Conservation (phyloP, 148 eudicot genomes). For the Rhododendron mucronatum region DNA sequence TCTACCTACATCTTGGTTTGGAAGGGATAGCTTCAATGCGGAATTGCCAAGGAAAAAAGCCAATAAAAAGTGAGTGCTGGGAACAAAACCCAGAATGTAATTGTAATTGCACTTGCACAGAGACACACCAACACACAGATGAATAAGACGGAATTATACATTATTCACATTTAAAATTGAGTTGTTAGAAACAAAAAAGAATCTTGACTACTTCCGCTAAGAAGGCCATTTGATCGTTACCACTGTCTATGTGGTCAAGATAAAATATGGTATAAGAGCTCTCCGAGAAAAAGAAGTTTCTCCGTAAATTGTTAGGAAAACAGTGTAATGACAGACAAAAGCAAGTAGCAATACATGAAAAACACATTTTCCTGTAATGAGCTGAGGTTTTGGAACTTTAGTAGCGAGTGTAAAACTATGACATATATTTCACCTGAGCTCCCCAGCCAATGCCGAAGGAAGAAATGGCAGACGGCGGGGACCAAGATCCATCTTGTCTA, state of each 20-base stretch:
- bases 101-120: background rate
- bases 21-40: background rate
- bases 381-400: background rate
- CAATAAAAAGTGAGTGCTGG: background rate
- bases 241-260: background rate
- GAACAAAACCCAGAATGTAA: background rate
- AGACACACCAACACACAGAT: background rate
- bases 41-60: background rate
- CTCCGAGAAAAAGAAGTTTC: background rate
- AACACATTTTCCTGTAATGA: background rate
- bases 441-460: constrained; percentile 72
- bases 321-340: background rate
- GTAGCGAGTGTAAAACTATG: background rate
- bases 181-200: background rate
- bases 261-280: background rate
- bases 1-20: background rate
- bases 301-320: background rate
- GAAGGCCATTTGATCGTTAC: background rate
- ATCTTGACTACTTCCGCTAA: background rate
- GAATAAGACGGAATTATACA: background rate
- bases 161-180: background rate
- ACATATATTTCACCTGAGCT: constrained; percentile 42
- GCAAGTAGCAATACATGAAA: background rate
- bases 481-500: constrained; percentile 60
- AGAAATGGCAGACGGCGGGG: constrained; percentile 67